Base-by-base conservation (phyloP, 768 basidiomycete species). In the Xerocomellus amylosporus region DNA sequence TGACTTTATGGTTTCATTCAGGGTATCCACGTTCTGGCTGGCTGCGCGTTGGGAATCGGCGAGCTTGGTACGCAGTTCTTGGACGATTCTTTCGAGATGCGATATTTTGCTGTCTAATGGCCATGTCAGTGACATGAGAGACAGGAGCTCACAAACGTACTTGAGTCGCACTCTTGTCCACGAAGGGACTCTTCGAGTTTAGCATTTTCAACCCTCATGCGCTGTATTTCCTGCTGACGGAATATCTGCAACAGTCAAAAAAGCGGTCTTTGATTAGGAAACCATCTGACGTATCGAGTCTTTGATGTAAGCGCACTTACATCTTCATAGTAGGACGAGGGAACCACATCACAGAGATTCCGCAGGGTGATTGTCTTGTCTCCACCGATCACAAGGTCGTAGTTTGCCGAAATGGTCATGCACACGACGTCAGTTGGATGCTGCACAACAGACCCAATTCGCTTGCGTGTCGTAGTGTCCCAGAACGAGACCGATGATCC, bases 381-480 rank as follows among this genome's bases (percentile, higher is more conserved):
- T 10, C 50, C 60, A 5, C 20, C 24, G 3, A 48, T 20, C 15
- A 40, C 46, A 6, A 62, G 30, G 26, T 53, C 47, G 5, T 43
- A 53, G 22, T 54, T 46, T 36, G 15, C 17, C 4, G 56, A 59
- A 14, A 58, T 50, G 5, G 47, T 43, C 24, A 59, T 50, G 9
- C 19, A 46, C 9, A 6, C 19, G n/a, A 53, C 5, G 1, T 7
- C 0, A 13, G 5, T 17, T 1, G 26, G 8, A 19, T 59, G 46
- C 22, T 31, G n/a, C 8, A 59, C 22, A 12, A 20, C 1, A 12
- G 51, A 8, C 24, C 56, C 58, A 1, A 58, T 46, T 42, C 31
- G 24, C 9, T 53, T 44, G 28, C 9, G 40, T 7, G 55, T 59
- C 3, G 26, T 28, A 8, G 34, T 39, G 9, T 59, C 56, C 58